Conservation (phyloP, 164 flowering plant species). For the Nelumbo lutea region DNA sequence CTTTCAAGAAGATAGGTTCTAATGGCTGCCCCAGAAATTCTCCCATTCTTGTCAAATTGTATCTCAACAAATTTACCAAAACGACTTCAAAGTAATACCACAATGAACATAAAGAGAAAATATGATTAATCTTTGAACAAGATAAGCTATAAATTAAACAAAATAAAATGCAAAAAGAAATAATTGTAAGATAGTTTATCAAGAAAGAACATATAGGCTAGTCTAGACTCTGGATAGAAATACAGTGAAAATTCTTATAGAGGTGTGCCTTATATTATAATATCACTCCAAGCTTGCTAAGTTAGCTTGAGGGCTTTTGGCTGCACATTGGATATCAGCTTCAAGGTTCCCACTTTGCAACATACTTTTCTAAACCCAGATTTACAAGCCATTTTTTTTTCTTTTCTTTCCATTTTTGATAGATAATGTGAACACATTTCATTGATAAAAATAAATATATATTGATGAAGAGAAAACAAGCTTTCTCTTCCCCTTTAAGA, state of each 20-base stretch:
- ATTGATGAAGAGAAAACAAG: too few species aligned
- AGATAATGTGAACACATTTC: too few species aligned
- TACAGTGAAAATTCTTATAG: neutral
- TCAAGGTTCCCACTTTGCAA: neutral
- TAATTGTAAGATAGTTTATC: neutral
- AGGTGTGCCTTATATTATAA: neutral
- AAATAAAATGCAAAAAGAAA: neutral
- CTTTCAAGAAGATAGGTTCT: constrained; percentile 77
- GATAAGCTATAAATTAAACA: neutral
- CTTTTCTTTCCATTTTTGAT: too few species aligned
- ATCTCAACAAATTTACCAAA: constrained; percentile 86
- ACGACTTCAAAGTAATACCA: constrained; percentile 46
- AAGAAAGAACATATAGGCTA: neutral
- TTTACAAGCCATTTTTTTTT: neutral
- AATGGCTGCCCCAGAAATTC: constrained; percentile 81
- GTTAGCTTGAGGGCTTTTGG: neutral
- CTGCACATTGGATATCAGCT: neutral
- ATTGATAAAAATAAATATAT: too few species aligned
- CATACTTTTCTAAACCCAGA: neutral
- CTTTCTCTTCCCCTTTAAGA: too few species aligned
- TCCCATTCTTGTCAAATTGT: constrained; percentile 77
- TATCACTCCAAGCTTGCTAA: neutral
- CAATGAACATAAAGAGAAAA: constrained; percentile 5
- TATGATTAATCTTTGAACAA: constrained; percentile 10
- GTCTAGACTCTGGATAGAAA: neutral